A percentile compares a stretch with the other conserved stretches of the same genome.
These are phyloP conservation scores for Pseudomonodictys pantanalensis DNA, from an alignment of 495 filamentous ascomycete species.

Conservation along the genomic window DNA sequence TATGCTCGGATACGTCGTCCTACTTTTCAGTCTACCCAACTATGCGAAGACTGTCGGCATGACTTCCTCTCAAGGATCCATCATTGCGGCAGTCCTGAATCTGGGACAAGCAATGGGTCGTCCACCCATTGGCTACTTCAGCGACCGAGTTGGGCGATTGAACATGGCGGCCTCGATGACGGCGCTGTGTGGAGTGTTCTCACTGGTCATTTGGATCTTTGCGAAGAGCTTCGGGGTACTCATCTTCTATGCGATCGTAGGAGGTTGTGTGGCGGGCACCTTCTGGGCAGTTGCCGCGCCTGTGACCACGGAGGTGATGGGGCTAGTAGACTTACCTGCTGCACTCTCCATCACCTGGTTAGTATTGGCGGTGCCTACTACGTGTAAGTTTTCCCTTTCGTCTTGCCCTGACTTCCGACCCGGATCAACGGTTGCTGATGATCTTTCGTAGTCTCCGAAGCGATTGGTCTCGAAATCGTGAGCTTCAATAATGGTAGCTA, in stretches of 20 bases:
- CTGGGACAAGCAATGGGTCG: conserved; percentile 62
- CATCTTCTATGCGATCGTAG: conserved; percentile 67
- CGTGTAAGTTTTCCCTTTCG: conserved; percentile 44
- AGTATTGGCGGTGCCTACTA: conserved; percentile 66
- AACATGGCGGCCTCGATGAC: conserved; percentile 64
- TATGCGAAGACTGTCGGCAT: conserved; percentile 66
- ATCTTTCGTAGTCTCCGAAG: conserved; percentile 55
- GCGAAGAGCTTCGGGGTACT: conserved; percentile 63
- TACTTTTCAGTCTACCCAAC: conserved; percentile 70
- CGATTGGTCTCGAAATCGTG: conserved; percentile 67
- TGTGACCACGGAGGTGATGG: conserved; percentile 75
- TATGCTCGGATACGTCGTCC: conserved; percentile 68
- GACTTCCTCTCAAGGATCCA: conserved; percentile 61
- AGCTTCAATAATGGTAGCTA: conserved; percentile 51
- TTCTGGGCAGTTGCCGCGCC: conserved; percentile 72
- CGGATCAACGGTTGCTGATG: not conserved
- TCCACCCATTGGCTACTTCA: conserved; percentile 64
- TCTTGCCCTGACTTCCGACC: too few relatives aligned
- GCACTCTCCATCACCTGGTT: conserved; percentile 77
- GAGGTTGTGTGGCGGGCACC: conserved; percentile 67
- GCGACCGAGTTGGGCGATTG: conserved; percentile 64
- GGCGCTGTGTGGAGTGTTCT: conserved; percentile 55
- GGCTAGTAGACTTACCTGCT: conserved; percentile 66
- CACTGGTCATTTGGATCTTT: conserved; percentile 68
- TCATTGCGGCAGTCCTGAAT: conserved; percentile 71